Percentiles rank a stretch among this genome's conserved stretches.
Conservation (phyloP, 345 rosid species). For the Moricandia arvensis region DNA sequence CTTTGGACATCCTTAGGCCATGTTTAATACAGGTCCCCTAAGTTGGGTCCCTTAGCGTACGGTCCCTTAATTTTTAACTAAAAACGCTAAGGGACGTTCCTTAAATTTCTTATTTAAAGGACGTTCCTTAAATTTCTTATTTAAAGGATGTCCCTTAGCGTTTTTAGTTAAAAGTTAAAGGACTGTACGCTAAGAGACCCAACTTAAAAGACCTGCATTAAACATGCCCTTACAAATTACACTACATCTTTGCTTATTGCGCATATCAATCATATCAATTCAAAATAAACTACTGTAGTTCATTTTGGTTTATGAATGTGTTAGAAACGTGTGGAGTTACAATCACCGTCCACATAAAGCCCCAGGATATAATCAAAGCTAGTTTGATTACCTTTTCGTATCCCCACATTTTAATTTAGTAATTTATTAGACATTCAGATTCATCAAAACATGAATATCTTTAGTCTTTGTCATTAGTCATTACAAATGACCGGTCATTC, state of each 20-base stretch:
- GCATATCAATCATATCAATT: background rate
- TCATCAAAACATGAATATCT: background rate
- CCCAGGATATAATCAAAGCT: background rate
- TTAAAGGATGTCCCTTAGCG: too few species aligned
- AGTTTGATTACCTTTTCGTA: background rate
- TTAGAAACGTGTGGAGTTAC: slow-evolving; percentile 11
- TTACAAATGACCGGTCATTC: background rate
- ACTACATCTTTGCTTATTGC: background rate
- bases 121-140: too few species aligned
- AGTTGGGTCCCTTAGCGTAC: too few species aligned
- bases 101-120: too few species aligned
- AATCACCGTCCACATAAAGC: slow-evolving; percentile 2
- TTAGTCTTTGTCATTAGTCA: background rate
- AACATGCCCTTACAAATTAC: too few species aligned
- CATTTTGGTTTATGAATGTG: slow-evolving; percentile 1
- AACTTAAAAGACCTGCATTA: too few species aligned
- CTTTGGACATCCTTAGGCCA: slow-evolving; percentile 10
- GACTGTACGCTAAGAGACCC: too few species aligned
- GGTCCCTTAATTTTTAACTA: too few species aligned
- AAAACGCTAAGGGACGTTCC: too few species aligned
- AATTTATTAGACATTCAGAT: background rate
- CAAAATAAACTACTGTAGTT: background rate
- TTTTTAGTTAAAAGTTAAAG: too few species aligned
- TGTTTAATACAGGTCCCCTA: too few species aligned
- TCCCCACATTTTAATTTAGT: background rate